Conservation (phyloP, 1,139 yeast species). For the Entelexis sorbosivorans region DNA sequence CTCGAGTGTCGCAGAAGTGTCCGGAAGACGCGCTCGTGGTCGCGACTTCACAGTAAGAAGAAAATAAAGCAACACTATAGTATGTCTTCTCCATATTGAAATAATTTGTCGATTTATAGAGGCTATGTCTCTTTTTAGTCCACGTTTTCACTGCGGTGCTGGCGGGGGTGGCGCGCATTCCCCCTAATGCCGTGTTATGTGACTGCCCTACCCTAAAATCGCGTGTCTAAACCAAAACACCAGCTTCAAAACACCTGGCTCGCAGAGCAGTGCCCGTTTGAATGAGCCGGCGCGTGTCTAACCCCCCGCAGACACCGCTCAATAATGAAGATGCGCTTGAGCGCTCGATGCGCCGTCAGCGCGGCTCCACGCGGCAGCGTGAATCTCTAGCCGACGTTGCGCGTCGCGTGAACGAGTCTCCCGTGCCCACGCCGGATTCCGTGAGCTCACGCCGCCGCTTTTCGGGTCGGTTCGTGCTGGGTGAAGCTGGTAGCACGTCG, state of each 20-base stretch:
- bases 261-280: neutral
- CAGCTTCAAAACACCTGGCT: neutral
- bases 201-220: neutral
- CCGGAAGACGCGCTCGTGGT: no score
- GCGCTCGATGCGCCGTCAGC: constrained; percentile 14
- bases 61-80: no score
- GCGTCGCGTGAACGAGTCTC: constrained; percentile 17
- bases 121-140: no score
- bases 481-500: neutral
- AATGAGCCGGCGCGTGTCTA: constrained; percentile 7
- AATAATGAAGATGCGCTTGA: constrained; percentile 17
- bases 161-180: neutral
- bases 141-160: no score
- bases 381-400: constrained; percentile 15
- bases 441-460: neutral
- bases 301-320: constrained; percentile 16
- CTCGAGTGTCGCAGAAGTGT: no score
- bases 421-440: constrained; percentile 2
- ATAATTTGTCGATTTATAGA: no score
- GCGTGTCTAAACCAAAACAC: neutral
- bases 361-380: constrained; percentile 6
- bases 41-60: no score
- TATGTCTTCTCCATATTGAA: no score
- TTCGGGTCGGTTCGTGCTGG: neutral
- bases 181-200: neutral